Conservation (phyloP, 1,284 basidiomycete genomes). For the Phellinidium pouzarii region DNA sequence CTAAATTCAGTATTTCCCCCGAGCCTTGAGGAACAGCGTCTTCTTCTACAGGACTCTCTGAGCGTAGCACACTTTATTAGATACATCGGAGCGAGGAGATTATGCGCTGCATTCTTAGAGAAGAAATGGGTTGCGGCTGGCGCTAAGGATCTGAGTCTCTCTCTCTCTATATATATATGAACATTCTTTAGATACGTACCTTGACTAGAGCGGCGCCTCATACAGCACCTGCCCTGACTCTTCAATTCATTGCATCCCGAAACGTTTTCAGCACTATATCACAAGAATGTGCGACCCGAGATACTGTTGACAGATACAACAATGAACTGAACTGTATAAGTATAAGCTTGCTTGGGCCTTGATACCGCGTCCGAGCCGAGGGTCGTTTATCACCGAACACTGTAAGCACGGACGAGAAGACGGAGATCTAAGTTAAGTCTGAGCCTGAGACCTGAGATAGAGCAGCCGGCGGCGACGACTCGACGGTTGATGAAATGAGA, state of each 20-base stretch:
- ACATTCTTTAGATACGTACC: background rate
- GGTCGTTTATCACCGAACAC: background rate
- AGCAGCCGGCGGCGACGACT: background rate
- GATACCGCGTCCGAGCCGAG: background rate
- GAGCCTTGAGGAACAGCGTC: too few relatives aligned
- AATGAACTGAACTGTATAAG: background rate
- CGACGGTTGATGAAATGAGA: background rate
- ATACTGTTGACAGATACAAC: background rate
- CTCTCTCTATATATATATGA: background rate
- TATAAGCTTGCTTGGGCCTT: background rate
- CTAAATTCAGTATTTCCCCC: too few relatives aligned
- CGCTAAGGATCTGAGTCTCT: background rate
- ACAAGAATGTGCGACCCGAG: too few relatives aligned
- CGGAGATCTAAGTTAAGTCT: background rate
- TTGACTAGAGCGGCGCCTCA: background rate
- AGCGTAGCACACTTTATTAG: too few relatives aligned
- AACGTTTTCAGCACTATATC: too few relatives aligned
- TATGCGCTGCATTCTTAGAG: background rate
- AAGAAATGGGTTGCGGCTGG: background rate
- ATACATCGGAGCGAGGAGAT: background rate
- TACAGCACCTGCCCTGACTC: background rate
- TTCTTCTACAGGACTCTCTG: too few relatives aligned
- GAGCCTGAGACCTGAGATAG: background rate
- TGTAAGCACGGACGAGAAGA: background rate
- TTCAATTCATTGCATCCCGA: too few relatives aligned